A percentile compares a stretch with the other conserved stretches of the same genome.
These are phyloP conservation scores for Lathyrus sativus DNA, from an alignment of 306 rosid genomes.

Conservation along the genomic window DNA sequence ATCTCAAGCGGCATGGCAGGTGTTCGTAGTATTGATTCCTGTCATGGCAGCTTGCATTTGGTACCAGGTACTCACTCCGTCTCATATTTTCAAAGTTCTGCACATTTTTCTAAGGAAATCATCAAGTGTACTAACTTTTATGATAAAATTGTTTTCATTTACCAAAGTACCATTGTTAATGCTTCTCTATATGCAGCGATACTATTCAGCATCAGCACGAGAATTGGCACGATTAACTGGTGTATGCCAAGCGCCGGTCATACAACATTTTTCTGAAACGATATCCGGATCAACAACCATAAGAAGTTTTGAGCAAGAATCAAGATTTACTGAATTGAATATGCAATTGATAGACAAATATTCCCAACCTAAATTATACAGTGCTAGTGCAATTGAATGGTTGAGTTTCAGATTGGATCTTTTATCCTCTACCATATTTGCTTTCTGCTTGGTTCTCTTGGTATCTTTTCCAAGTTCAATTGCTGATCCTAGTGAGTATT, in stretches of 20 bases:
- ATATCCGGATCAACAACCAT: no score
- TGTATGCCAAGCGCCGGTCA: constrained; percentile 79
- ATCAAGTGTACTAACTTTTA: not conserved
- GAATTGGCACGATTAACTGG: constrained; percentile 80
- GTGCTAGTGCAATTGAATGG: no score
- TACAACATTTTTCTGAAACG: constrained; percentile 72
- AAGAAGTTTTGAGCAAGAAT: no score
- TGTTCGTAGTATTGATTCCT: constrained; percentile 46
- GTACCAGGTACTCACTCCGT: constrained; percentile 42
- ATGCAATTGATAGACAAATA: no score
- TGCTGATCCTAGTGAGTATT: constrained; percentile 42
- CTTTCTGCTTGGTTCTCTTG: no score
- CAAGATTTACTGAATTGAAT: no score
- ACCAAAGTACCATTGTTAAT: not conserved
- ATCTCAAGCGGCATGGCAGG: constrained; percentile 51
- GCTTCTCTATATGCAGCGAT: not conserved
- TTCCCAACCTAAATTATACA: no score
- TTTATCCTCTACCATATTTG: no score
- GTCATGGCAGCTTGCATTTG: constrained; percentile 50
- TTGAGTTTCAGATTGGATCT: no score
- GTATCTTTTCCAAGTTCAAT: no score
- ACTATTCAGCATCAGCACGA: constrained; percentile 45
- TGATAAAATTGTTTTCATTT: not conserved
- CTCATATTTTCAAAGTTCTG: not conserved
- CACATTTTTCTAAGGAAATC: not conserved